phyloP scores from a whole-genome alignment of 768 basidiomycete genomes.

The Sutorius australiensis region DNA sequence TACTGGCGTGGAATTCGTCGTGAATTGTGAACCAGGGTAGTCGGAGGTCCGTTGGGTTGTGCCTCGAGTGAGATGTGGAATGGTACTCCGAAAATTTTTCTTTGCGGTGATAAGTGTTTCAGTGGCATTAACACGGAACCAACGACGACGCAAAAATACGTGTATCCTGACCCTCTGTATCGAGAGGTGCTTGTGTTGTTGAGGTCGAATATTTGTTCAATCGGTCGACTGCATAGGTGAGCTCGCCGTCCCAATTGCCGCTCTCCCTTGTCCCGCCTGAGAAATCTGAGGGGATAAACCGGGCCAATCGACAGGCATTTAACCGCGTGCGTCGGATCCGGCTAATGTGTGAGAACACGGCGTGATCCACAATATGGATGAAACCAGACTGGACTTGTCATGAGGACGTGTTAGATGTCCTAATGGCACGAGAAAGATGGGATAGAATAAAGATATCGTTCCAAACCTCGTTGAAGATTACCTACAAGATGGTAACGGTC shows the following conservation, averaged over 20 bases:
- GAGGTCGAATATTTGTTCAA: background rate
- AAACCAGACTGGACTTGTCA: background rate
- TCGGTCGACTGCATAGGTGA: background rate
- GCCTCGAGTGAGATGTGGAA: too few relatives aligned
- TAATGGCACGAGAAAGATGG: background rate
- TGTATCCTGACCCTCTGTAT: background rate
- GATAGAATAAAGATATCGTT: background rate
- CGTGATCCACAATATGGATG: background rate
- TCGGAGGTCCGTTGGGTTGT: too few relatives aligned
- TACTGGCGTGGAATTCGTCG: too few relatives aligned
- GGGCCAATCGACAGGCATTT: background rate
- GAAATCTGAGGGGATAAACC: conserved; percentile 22
- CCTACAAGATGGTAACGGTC: background rate
- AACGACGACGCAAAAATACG: background rate
- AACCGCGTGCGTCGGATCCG: background rate
- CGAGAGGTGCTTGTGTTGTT: background rate
- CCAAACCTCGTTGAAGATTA: too few relatives aligned
- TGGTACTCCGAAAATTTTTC: too few relatives aligned
- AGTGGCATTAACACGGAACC: background rate
- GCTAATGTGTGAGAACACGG: background rate
- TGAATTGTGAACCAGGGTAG: too few relatives aligned
- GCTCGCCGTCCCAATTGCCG: background rate
- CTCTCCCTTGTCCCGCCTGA: conserved; percentile 3
- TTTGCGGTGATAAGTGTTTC: conserved; percentile 1
- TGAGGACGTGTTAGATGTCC: background rate